Percentiles rank a stretch among this genome's conserved stretches.
These are phyloP conservation scores for Tricholoma matsutake DNA, from an alignment of 768 basidiomycete genomes.

Conservation along the genomic window DNA sequence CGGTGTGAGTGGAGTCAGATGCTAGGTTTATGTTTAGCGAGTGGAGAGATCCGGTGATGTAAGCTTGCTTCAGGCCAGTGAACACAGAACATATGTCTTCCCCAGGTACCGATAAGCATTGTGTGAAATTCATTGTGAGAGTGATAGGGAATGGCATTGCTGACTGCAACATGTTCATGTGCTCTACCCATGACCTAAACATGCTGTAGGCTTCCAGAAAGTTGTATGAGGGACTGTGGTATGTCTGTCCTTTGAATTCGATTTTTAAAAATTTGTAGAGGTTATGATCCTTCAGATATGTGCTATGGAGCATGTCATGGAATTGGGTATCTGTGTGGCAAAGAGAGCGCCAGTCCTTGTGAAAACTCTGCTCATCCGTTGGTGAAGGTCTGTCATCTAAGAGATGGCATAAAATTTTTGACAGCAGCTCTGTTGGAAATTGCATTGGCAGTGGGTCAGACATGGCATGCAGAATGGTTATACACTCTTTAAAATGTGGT, in stretches of 20 bases:
- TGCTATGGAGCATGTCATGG: background rate
- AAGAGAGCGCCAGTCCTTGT: background rate
- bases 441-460: background rate
- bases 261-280: background rate
- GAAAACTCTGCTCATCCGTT: background rate
- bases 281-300: background rate
- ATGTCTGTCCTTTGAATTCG: background rate
- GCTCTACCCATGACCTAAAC: background rate
- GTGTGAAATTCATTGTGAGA: no score
- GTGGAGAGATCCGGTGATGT: background rate
- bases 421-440: background rate
- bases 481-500: background rate
- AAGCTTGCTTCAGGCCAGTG: background rate
- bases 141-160: background rate
- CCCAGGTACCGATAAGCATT: background rate
- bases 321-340: background rate
- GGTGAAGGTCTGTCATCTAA: no score
- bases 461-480: background rate
- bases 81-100: background rate
- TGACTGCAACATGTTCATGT: background rate
- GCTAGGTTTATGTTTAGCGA: background rate
- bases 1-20: background rate
- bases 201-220: background rate
- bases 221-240: background rate
- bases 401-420: background rate